Evolutionary conservation across 352 stramenopile species (phyloP).

Genomic region (Globisporangium ultimum): DNA sequence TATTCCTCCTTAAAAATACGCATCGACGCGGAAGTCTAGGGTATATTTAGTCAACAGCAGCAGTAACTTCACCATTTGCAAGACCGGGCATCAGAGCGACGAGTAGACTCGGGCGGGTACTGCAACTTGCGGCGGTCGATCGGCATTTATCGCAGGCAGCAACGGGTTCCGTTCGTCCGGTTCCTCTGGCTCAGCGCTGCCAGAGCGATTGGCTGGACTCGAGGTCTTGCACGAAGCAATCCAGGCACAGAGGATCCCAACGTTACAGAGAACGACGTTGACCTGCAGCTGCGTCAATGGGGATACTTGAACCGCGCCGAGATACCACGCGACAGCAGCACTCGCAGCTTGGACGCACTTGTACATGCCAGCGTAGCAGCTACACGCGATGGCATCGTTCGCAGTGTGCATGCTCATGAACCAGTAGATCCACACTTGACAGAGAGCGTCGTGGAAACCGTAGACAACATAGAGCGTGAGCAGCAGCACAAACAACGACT

Average conservation of each 20-base stretch:
- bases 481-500: not conserved
- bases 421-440: conserved; percentile 83
- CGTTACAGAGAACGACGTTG: conserved; percentile 31
- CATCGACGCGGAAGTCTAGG: conserved; percentile 6
- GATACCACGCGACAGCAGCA: conserved; percentile 33
- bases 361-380: conserved; percentile 61
- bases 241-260: conserved; percentile 15
- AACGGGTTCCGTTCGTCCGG: too few species aligned
- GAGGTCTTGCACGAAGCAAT: not conserved
- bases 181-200: too few species aligned
- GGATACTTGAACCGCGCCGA: conserved; percentile 22
- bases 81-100: too few species aligned
- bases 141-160: too few species aligned
- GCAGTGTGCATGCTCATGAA: conserved; percentile 52
- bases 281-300: conserved; percentile 26
- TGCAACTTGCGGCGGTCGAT: too few species aligned
- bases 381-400: conserved; percentile 27
- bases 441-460: conserved; percentile 68
- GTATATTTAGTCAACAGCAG: not conserved
- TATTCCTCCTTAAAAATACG: not conserved
- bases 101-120: too few species aligned
- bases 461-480: conserved; percentile 67
- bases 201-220: too few species aligned
- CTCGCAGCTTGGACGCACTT: conserved; percentile 56
- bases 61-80: not conserved